Evolutionary conservation across 1,284 basidiomycete species (phyloP), one percentile per base, ranked within the genome.

Genomic region (Fomitiporia mediterranea): DNA sequence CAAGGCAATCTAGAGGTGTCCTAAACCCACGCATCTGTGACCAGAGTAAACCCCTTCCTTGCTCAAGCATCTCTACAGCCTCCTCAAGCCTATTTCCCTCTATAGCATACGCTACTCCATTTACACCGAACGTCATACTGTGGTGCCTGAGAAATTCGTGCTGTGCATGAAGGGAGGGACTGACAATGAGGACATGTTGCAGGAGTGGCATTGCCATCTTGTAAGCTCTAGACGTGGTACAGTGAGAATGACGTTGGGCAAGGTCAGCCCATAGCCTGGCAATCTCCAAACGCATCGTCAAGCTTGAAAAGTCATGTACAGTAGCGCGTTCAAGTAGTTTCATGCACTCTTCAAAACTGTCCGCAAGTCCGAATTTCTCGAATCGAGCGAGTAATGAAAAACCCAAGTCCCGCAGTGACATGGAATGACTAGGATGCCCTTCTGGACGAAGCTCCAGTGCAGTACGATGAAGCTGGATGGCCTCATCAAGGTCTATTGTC

Each of bases 1-100:
- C 11, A 9, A 44, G 43, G 9, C 43, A 11, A 44, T 44, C 19
- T 25, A 44, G 19, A 19, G 34, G 13, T 2, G 19, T 46, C n/a
- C 52, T 27, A 21, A 53, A 27, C 2, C 52, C 30, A n/a, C 39
- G 30, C 28, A 53, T 30, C 15, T 53, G 39, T 15, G 52, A 43
- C 52, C 52, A 53, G 9, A 42, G 17, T 21, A 53, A 32, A 2
- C 21, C 39, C 27, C 39, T 53, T 32, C 52, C 52, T 19, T 53
- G 52, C 40, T 53, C 52, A 2, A 53, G 25, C 6, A 53, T 28
- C 30, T 43, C 42, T 7, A 53, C 40, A 13, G 52, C 52, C 8
- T 21, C 7, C 4, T 11, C 25, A 7, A 44, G 5, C 25, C 28
- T 15, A 15, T 23, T 34, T n/a, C 15, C 13, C n/a, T 44, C 27